A percentile compares a stretch with the other conserved stretches of the same genome.
Evolutionary conservation across 768 basidiomycete genomes (phyloP).

Genomic region (Pleurotus ostreatus): DNA sequence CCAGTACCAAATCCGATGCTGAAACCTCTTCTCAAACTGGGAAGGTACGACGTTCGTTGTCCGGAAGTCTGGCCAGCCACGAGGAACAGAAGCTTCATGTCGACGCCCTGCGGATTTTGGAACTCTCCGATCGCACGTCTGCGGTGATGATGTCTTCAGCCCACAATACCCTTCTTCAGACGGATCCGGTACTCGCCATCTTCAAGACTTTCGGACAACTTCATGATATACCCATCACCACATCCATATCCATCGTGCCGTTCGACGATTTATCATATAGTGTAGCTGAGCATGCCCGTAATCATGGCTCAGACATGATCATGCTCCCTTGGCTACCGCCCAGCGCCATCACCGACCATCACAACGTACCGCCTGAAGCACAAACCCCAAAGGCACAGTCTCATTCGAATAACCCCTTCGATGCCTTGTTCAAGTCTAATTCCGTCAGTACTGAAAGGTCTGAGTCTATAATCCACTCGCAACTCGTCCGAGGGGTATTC

Average conservation of each 20-base stretch:
- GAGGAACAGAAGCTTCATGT: constrained; percentile 19
- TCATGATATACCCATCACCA: constrained; percentile 58
- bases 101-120: constrained; percentile 83
- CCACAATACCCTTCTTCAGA: constrained; percentile 62
- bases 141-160: constrained; percentile 82
- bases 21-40: too few relatives aligned
- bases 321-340: constrained; percentile 78
- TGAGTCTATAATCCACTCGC: constrained; percentile 61
- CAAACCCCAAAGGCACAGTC: constrained; percentile 10
- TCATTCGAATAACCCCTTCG: constrained; percentile 61
- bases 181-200: constrained; percentile 69
- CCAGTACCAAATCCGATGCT: neutral
- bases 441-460: constrained; percentile 31
- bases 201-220: constrained; percentile 77
- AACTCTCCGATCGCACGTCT: constrained; percentile 81
- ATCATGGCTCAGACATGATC: constrained; percentile 65
- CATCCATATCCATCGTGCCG: constrained; percentile 70
- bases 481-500: constrained; percentile 83
- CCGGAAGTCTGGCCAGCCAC: constrained; percentile 12
- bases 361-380: constrained; percentile 2
- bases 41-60: constrained; percentile 2
- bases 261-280: constrained; percentile 69
- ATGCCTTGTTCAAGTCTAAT: constrained; percentile 48
- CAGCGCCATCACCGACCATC: constrained; percentile 12
- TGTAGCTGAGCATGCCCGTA: constrained; percentile 64